phyloP scores from a whole-genome alignment of 495 filamentous ascomycete species.

The Acidiella bohemica region DNA sequence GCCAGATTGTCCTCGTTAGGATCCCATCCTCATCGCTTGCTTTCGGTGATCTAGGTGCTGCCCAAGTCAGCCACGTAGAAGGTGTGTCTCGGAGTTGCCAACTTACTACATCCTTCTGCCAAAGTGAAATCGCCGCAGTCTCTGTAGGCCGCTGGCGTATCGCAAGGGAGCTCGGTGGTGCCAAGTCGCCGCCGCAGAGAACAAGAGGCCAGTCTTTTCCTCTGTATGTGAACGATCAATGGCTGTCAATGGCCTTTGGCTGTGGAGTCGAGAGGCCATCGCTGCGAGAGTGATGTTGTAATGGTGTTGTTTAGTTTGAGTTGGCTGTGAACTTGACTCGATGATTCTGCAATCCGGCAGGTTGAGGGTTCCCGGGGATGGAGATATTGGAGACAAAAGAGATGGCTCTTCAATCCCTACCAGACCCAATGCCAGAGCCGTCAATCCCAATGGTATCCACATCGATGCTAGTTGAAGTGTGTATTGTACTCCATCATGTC shows the following conservation, averaged over 20 bases:
- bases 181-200: conserved; percentile 6
- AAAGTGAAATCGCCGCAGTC: conserved; percentile 8
- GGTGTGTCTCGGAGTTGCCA: not conserved
- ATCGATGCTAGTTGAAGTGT: too few species aligned
- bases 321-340: too few species aligned
- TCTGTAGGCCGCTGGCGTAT: not conserved
- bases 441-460: too few species aligned
- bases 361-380: too few species aligned
- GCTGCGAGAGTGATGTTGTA: not conserved
- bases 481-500: too few species aligned
- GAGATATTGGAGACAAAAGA: too few species aligned
- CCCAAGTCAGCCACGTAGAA: too few species aligned
- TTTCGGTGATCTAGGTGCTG: conserved; percentile 9
- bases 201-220: conserved; percentile 12
- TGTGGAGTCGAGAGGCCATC: not conserved
- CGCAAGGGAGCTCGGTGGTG: conserved; percentile 3
- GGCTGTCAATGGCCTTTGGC: conserved; percentile 2
- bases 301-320: not conserved
- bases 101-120: conserved; percentile 11
- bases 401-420: too few species aligned
- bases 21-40: conserved; percentile 3
- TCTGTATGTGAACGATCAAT: conserved; percentile 3
- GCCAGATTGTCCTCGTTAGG: conserved; percentile 4
- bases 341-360: too few species aligned
- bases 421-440: too few species aligned